phyloP scores from a whole-genome alignment of 1,139 yeast species.

The Geotrichum australiense region DNA sequence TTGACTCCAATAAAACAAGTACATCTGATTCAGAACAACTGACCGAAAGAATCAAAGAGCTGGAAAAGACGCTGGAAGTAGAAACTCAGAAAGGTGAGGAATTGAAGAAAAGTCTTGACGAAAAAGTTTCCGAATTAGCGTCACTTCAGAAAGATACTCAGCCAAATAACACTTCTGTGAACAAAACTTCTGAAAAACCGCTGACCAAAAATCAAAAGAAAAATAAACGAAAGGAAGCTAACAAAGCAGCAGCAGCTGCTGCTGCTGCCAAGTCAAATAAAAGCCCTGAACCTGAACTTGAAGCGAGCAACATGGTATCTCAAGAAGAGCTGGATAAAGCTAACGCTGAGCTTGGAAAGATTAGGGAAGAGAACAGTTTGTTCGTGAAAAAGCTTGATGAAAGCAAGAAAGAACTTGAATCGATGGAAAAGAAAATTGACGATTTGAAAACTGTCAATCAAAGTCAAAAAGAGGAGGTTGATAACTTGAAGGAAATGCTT shows the following conservation, averaged over 20 bases:
- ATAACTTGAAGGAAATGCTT: slow-evolving; percentile 13
- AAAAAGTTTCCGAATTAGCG: slow-evolving; percentile 12
- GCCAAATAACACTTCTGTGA: slow-evolving; percentile 4
- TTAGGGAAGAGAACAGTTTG: slow-evolving; percentile 3
- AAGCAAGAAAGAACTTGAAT: neutral
- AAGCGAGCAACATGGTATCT: neutral
- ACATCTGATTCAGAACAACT: too few relatives aligned
- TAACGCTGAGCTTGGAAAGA: neutral
- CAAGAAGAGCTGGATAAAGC: neutral
- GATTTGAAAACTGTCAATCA: neutral
- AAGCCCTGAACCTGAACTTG: slow-evolving; percentile 9
- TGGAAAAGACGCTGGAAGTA: neutral
- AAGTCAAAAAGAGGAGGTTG: slow-evolving; percentile 10
- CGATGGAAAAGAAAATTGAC: neutral
- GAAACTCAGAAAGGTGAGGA: slow-evolving; percentile 9
- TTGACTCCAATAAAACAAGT: too few relatives aligned
- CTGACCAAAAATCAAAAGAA: slow-evolving; percentile 14
- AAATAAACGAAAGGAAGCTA: slow-evolving; percentile 5
- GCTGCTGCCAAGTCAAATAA: slow-evolving; percentile 12
- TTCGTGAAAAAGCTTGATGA: neutral
- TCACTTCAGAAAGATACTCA: neutral
- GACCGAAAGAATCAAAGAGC: neutral
- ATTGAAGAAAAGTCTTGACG: slow-evolving; percentile 15
- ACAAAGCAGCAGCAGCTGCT: slow-evolving; percentile 11
- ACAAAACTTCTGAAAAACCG: slow-evolving; percentile 6